Base-by-base conservation (phyloP, 2,329 filamentous ascomycete genomes). In the Scytalidium lignicola region DNA sequence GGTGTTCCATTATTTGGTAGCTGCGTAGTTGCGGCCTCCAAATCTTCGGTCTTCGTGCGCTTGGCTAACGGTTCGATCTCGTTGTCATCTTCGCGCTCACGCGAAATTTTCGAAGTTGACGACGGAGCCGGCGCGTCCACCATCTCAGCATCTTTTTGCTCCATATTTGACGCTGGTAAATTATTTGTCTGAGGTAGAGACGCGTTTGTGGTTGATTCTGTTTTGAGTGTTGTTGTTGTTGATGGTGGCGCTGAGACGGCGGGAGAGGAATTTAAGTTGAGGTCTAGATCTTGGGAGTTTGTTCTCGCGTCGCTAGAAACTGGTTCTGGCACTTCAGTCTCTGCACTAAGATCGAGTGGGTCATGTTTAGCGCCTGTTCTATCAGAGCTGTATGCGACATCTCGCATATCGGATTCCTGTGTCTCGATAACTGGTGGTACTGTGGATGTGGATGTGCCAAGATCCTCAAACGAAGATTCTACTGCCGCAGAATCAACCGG, bases 51-150 rank as follows among this genome's bases (percentile, higher is more conserved):
- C 69, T 85, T 92, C 32, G 88, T 82, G 21, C 91, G 84, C 73
- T 96, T 96, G 1, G 90, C 80, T 15, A 80, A 80, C 47, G 85
- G 90, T 55, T 89, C 80, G 10, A 74, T 72, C 1, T 73, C 72
- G 15, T 72, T 71, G 55, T 95, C 90, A 3, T 90, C 84, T 51
- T 95, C 90, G 13, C 91, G 84, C 57, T 85, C 86, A 10, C 89
- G 83, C 1, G 88, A 76, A 12, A 86, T 63, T 68, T 91, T 92
- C 3, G 66, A 65, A 3, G 55, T 45, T 43, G 60, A 45, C 17
- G 55, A 41, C 29, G 71, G 69, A 17, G 50, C 50, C 26, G 58
- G 57, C 32, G 58, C 61, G 49, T 68, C 65, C 9, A 48, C 49
- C 65, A 67, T 69, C 7, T 64, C 58, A 17, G 58, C 57, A 47